These are phyloP conservation scores for Parascedosporium putredinis DNA, from an alignment of 2,329 filamentous ascomycete genomes.

Conservation along the genomic window DNA sequence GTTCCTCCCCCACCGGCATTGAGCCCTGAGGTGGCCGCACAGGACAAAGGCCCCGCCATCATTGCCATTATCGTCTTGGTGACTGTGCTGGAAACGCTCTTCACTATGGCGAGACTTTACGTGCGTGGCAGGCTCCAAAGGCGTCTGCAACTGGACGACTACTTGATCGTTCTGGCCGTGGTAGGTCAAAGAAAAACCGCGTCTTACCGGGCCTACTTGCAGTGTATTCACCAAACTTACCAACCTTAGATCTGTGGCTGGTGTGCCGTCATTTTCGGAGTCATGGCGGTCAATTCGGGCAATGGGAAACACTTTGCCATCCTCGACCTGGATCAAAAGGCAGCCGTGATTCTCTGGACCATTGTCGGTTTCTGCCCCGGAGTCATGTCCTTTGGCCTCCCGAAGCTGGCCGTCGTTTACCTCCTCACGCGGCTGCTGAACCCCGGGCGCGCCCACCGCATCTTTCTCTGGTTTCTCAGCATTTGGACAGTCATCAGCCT, in stretches of 20 bases:
- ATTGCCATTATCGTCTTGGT: constrained; percentile 12
- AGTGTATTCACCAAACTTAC: too few relatives aligned
- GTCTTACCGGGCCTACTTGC: too few relatives aligned
- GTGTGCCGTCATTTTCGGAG: constrained; percentile 12
- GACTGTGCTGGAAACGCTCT: constrained; percentile 11
- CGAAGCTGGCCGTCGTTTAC: constrained; percentile 18
- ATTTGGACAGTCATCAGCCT: constrained; percentile 12
- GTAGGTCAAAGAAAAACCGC: too few relatives aligned
- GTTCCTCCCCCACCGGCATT: too few relatives aligned
- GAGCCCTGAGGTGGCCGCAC: background rate
- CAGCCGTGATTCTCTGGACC: constrained; percentile 14
- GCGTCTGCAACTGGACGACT: constrained; percentile 13
- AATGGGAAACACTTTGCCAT: constrained; percentile 14
- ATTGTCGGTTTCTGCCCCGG: constrained; percentile 18
- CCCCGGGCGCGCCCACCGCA: constrained; percentile 13
- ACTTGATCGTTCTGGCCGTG: constrained; percentile 10
- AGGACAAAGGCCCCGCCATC: constrained; percentile 14
- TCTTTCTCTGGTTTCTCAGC: constrained; percentile 17
- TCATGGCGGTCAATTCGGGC: constrained; percentile 12
- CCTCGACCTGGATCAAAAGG: constrained; percentile 10
- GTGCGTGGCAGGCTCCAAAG: constrained; percentile 10
- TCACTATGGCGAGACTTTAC: constrained; percentile 10
- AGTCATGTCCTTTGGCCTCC: constrained; percentile 17
- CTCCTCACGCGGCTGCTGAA: constrained; percentile 18
- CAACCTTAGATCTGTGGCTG: constrained; percentile 10